Percentiles rank a stretch among this genome's conserved stretches.
phyloP scores from a whole-genome alignment of 306 rosid species.

The Alnus rubra region DNA sequence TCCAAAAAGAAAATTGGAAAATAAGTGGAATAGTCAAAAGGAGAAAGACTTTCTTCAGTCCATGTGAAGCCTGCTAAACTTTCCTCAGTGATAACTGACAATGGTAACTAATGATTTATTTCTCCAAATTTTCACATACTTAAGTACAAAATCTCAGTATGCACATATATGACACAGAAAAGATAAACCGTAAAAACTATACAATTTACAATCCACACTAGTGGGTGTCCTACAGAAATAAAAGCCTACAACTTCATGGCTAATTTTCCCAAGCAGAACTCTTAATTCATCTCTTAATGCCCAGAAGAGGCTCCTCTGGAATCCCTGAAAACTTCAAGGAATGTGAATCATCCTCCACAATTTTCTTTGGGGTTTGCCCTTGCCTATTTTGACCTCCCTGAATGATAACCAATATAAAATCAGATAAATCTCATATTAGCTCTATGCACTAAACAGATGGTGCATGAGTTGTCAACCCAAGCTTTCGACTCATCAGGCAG shows the following conservation, averaged over 20 bases:
- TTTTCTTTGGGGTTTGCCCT: conserved; percentile 35
- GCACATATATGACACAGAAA: neutral
- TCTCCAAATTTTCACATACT: neutral
- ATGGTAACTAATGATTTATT: neutral
- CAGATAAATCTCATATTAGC: neutral
- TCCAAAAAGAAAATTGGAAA: too few species aligned
- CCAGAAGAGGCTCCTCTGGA: conserved; percentile 29
- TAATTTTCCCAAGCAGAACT: conserved; percentile 6
- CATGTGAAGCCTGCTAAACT: too few species aligned
- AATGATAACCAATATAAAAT: conserved; percentile 21
- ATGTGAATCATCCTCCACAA: conserved; percentile 32
- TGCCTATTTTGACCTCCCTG: conserved; percentile 58
- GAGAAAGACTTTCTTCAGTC: too few species aligned
- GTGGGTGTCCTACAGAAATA: neutral
- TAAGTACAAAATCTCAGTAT: neutral
- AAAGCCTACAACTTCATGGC: conserved; percentile 2
- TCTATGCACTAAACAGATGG: neutral
- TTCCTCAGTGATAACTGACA: neutral
- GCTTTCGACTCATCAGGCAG: neutral
- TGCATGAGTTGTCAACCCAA: neutral
- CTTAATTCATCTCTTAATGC: conserved; percentile 27
- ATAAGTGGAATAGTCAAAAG: too few species aligned
- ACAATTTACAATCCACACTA: neutral
- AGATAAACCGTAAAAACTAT: neutral
- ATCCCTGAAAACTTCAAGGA: conserved; percentile 29